Evolutionary conservation across 441 rosid genomes (phyloP), one percentile per base, ranked within the genome.

Genomic region (Sinapis alba): DNA sequence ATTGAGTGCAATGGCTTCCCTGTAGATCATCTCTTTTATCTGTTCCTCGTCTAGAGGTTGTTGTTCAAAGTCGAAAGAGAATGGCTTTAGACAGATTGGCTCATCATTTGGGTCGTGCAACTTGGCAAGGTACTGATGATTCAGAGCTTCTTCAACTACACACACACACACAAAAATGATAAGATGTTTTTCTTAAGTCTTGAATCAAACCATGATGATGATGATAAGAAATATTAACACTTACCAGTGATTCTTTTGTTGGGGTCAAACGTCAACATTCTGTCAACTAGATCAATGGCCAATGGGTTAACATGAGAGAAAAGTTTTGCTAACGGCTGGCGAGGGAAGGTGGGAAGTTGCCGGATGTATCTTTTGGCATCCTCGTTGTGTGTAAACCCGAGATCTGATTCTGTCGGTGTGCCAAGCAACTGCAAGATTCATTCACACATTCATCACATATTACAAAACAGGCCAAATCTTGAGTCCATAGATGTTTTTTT

Each of bases 181-280:
- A 70, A 3, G 5, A 10, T 59, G 8, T 27, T 58, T 11, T 72
- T 79, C 10, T 19, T 21, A 79, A 79, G 75, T 24, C 51, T 53
- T 9, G 32, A 11, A 20, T 28, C 24, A 32, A 63, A 24, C 38
- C 18, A 59, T 18, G 8, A 6, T 9, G 43, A 26, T 64, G 13
- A 47, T 47, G 57, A 23, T 19, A 66, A 19, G 58, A 18, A 66
- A 41, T 24, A 24, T 24, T 2, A 64, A 60, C 27, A 83, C 80
- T 81, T 74, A 91, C 99, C 99, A 54, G 97, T 92, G 78, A 96
- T 96, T 85, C 98, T 88, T 87, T 26, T 88, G 19, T 86, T 82
- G 32, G 97, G 99, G 77, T 96, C 96, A 81, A 96, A 93, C 57
- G 99, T 88, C 76, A 96, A 76, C 99, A 93, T 96, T 85, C 71